These are phyloP conservation scores for Xylaria nigripes DNA, from an alignment of 495 filamentous ascomycete species.

Conservation along the genomic window DNA sequence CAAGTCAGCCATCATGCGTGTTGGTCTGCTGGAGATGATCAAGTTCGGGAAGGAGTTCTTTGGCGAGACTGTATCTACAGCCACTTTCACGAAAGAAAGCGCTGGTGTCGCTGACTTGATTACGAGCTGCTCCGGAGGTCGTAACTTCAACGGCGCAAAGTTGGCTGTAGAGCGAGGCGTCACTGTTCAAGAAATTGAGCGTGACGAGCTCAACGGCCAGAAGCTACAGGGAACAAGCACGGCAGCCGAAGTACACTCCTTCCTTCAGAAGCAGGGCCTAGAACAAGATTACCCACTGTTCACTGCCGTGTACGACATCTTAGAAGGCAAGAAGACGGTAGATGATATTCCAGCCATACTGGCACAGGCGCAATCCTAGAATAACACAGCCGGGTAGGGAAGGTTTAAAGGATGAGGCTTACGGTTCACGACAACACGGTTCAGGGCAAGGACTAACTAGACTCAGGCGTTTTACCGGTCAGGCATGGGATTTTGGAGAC, in stretches of 20 bases:
- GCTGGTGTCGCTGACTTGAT: slow-evolving; percentile 95
- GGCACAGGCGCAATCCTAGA: slow-evolving; percentile 26
- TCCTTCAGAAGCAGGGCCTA: slow-evolving; percentile 65
- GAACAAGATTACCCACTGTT: slow-evolving; percentile 88
- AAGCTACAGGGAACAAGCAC: slow-evolving; percentile 93
- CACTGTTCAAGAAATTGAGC: slow-evolving; percentile 79
- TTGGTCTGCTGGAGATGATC: slow-evolving; percentile 90
- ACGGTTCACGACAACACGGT: background rate
- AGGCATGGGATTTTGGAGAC: background rate
- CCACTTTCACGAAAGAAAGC: slow-evolving; percentile 92
- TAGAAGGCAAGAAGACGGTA: slow-evolving; percentile 50
- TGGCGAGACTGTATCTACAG: slow-evolving; percentile 61
- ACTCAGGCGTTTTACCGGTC: background rate
- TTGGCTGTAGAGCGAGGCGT: slow-evolving; percentile 72
- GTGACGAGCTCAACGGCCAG: slow-evolving; percentile 87
- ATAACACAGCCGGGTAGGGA: background rate
- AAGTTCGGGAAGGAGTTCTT: slow-evolving; percentile 93
- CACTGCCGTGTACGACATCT: slow-evolving; percentile 67
- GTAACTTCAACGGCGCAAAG: slow-evolving; percentile 92
- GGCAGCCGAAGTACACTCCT: slow-evolving; percentile 79
- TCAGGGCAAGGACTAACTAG: slow-evolving; percentile 1
- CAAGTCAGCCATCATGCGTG: slow-evolving; percentile 93
- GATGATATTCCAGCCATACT: slow-evolving; percentile 56
- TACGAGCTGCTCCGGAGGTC: slow-evolving; percentile 81
- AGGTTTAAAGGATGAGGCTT: background rate